Conservation (phyloP, 768 basidiomycete genomes). For the Psilocybe subaeruginosa region DNA sequence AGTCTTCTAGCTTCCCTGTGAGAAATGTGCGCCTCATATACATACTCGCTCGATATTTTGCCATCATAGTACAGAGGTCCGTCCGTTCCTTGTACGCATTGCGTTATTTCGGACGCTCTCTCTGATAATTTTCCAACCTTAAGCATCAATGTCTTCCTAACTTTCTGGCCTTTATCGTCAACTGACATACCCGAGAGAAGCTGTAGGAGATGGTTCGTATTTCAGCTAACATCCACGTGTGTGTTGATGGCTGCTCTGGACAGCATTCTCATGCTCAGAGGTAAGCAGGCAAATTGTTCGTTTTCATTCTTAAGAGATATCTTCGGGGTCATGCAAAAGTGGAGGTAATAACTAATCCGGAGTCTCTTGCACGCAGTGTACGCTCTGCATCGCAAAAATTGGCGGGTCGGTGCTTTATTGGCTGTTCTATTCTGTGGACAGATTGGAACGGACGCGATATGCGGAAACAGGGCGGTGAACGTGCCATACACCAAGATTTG, state of each 20-base stretch:
- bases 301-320: neutral
- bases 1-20: neutral
- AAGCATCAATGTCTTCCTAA: constrained; percentile 13
- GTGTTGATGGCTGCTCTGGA: constrained; percentile 13
- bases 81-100: neutral
- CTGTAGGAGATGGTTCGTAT: constrained; percentile 10
- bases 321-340: too few species aligned
- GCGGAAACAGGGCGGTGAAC: neutral
- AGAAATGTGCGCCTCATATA: neutral
- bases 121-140: too few species aligned
- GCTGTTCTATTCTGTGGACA: constrained; percentile 2
- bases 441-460: neutral
- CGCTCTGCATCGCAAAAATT: constrained; percentile 11
- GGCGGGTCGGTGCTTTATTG: constrained; percentile 1
- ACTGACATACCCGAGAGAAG: neutral
- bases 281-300: neutral
- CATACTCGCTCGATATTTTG: neutral
- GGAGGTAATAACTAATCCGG: neutral
- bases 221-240: constrained; percentile 7
- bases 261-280: constrained; percentile 14
- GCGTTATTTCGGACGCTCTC: too few species aligned
- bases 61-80: neutral
- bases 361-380: constrained; percentile 8
- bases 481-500: constrained; percentile 10
- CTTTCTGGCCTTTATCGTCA: constrained; percentile 6